These are phyloP conservation scores for Fusarium fujikuroi DNA, from an alignment of 2,329 filamentous ascomycete species.

Conservation along the genomic window DNA sequence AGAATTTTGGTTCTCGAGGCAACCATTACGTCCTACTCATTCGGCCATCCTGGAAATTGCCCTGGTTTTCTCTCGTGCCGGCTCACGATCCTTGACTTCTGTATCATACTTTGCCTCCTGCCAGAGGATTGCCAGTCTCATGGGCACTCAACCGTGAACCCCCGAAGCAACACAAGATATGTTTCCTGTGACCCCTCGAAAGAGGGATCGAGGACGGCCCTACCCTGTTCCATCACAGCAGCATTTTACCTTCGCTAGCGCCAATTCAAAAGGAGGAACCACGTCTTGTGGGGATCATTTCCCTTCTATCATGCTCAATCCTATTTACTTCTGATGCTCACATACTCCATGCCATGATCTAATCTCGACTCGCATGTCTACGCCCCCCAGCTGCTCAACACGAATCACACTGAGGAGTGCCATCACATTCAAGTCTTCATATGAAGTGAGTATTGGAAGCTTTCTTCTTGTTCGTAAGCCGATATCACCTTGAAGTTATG, in stretches of 20 bases:
- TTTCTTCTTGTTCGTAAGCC: not conserved
- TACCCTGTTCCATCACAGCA: not conserved
- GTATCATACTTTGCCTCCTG: accelerated
- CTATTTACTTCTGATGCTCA: not conserved
- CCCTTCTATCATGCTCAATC: accelerated
- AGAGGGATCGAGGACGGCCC: not conserved
- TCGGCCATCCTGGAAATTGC: accelerated
- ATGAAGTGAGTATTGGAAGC: accelerated
- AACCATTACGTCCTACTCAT: not conserved
- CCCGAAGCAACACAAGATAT: accelerated
- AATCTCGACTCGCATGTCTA: no score
- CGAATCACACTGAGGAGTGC: not conserved
- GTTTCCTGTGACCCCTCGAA: not conserved
- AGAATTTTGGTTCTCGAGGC: no score
- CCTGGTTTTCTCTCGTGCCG: not conserved
- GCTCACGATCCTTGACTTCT: not conserved
- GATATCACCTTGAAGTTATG: not conserved
- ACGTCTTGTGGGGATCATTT: accelerated
- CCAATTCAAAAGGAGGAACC: not conserved
- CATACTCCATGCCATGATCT: no score
- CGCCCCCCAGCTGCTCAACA: not conserved
- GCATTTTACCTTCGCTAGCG: not conserved
- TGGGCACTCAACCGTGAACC: accelerated
- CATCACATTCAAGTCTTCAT: not conserved
- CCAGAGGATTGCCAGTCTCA: accelerated